Percentiles rank a stretch among this genome's conserved stretches.
These are phyloP conservation scores for Argentina anserina DNA, from an alignment of 306 rosid species.

Conservation along the genomic window DNA sequence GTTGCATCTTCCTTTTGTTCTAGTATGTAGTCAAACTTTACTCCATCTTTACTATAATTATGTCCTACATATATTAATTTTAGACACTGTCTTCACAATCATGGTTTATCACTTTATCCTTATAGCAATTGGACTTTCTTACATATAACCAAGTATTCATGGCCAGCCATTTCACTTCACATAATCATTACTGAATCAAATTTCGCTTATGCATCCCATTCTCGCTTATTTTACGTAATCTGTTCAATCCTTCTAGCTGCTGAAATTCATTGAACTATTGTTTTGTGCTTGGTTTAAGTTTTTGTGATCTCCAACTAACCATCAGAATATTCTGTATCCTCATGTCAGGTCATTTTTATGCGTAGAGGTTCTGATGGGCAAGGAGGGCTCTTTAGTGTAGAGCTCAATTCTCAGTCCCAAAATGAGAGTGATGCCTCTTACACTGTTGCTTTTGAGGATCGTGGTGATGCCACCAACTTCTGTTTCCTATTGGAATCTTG, in stretches of 20 bases:
- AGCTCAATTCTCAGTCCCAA: conserved; percentile 31
- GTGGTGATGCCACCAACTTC: conserved; percentile 67
- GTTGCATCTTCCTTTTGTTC: conserved; percentile 73
- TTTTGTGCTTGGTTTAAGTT: background rate
- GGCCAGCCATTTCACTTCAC: background rate
- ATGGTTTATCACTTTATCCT: background rate
- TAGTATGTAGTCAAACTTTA: conserved; percentile 45
- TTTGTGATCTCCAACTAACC: conserved; percentile 22
- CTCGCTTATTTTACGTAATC: background rate
- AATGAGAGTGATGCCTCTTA: conserved; percentile 41
- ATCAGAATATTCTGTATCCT: conserved; percentile 17
- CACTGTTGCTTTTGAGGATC: conserved; percentile 77
- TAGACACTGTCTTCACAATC: background rate
- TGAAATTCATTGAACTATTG: background rate
- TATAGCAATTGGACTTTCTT: background rate
- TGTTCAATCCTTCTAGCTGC: background rate
- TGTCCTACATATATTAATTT: background rate
- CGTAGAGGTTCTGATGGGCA: conserved; percentile 46
- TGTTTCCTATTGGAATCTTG: conserved; percentile 64
- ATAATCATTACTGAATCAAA: background rate
- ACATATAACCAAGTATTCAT: background rate
- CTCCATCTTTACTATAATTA: background rate
- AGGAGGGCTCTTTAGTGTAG: conserved; percentile 56
- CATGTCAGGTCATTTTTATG: conserved; percentile 60
- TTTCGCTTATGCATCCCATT: background rate